phyloP scores from a whole-genome alignment of 2,329 filamentous ascomycete genomes.

The Cercospora sp. region DNA sequence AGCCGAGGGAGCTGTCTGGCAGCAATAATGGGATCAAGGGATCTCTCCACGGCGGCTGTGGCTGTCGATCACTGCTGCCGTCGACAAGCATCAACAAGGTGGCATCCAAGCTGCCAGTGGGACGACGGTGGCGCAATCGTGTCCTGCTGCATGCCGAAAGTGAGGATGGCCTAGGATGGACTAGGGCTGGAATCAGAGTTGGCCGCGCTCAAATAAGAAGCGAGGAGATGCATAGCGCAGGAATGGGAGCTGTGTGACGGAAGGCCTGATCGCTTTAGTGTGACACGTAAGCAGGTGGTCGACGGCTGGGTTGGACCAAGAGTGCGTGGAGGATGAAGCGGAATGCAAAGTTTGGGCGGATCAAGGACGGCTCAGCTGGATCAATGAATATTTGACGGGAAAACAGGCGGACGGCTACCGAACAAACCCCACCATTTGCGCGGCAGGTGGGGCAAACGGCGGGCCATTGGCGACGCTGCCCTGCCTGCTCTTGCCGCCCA shows the following conservation, averaged over 20 bases:
- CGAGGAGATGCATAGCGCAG: neutral
- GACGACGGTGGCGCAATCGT: no score
- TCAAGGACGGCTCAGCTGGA: neutral
- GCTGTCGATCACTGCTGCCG: neutral
- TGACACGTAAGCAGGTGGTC: neutral
- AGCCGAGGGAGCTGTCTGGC: neutral
- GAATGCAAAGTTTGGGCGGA: neutral
- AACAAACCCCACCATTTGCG: neutral
- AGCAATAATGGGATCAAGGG: neutral
- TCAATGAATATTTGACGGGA: neutral
- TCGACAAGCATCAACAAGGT: neutral
- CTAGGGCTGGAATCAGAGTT: neutral
- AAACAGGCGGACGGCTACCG: neutral
- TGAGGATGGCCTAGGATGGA: neutral
- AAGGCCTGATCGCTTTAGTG: neutral
- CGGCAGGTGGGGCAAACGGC: neutral
- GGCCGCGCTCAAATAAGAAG: neutral
- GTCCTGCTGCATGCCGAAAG: neutral
- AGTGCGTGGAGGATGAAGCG: neutral
- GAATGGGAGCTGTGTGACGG: neutral
- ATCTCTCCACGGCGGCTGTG: neutral
- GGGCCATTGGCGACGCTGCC: neutral
- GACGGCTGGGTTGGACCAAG: neutral
- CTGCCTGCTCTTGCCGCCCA: neutral
- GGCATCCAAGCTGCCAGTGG: no score